These are phyloP conservation scores for Cryphonectria nitschkei DNA, from an alignment of 2,329 filamentous ascomycete species.

Conservation along the genomic window DNA sequence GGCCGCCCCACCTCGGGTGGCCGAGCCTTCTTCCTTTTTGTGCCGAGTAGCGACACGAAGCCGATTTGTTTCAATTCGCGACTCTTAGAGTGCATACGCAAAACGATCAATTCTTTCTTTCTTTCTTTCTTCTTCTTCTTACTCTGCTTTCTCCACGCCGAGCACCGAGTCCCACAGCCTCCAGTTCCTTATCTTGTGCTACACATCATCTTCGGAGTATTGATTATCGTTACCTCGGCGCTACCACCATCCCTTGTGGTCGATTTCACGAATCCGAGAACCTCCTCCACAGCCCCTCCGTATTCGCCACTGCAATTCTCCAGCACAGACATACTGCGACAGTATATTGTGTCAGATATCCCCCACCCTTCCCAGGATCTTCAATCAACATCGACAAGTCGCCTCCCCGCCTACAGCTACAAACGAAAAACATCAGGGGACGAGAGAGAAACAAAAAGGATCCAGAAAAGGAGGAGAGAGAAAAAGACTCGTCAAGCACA, in stretches of 20 bases:
- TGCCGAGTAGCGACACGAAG: background rate
- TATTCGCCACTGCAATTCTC: conserved; percentile 20
- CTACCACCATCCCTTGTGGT: background rate
- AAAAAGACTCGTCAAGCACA: background rate
- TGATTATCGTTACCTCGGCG: background rate
- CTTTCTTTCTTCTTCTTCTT: background rate
- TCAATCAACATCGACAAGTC: background rate
- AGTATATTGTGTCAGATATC: background rate
- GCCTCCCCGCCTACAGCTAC: background rate
- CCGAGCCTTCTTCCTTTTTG: background rate
- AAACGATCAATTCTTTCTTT: background rate
- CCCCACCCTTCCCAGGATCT: no score
- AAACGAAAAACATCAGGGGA: background rate
- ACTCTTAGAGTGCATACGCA: background rate
- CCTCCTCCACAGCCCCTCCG: background rate
- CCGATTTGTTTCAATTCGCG: background rate
- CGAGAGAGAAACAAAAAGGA: background rate
- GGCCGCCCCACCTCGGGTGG: background rate
- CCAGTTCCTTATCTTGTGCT: background rate
- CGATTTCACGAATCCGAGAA: conserved; percentile 6
- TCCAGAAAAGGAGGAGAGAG: background rate
- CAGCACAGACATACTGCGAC: conserved; percentile 9
- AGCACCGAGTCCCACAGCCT: background rate
- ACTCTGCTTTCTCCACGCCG: background rate
- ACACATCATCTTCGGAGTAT: background rate